Evolutionary conservation across 441 rosid species (phyloP).

Genomic region (Syzygium syzygioides): DNA sequence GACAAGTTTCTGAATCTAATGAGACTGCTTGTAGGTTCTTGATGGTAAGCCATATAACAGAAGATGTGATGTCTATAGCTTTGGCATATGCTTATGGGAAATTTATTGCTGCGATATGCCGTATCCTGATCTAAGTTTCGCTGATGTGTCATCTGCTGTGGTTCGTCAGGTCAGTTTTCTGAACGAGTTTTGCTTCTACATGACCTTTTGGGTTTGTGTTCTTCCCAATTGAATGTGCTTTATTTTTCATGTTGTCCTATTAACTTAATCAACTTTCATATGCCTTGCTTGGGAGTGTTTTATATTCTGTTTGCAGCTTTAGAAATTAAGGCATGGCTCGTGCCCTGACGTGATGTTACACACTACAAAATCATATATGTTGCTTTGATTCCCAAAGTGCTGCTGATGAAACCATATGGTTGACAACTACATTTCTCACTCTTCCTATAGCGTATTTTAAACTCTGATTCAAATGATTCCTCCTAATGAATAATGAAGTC

Average conservation of each 20-base stretch:
- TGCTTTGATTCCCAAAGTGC: neutral
- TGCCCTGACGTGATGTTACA: neutral
- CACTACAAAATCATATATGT: neutral
- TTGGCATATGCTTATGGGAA: slow-evolving; percentile 97
- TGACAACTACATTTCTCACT: neutral
- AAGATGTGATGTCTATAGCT: slow-evolving; percentile 93
- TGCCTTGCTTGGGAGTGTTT: neutral
- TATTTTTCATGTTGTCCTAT: neutral
- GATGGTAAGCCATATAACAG: slow-evolving; percentile 91
- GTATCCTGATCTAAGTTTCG: slow-evolving; percentile 77
- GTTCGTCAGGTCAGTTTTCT: slow-evolving; percentile 66
- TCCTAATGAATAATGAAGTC: neutral
- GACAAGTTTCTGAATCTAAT: neutral
- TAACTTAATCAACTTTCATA: neutral
- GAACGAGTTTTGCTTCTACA: neutral
- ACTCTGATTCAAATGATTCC: neutral
- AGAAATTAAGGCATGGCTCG: neutral
- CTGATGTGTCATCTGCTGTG: slow-evolving; percentile 74
- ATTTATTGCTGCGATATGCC: slow-evolving; percentile 94
- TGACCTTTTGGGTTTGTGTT: neutral
- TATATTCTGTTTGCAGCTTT: neutral
- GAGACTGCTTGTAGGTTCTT: slow-evolving; percentile 50
- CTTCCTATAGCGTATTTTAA: neutral
- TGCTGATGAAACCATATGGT: neutral
- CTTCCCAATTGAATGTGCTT: neutral